Evolutionary conservation across 495 filamentous ascomycete species (phyloP), one percentile per base, ranked within the genome.

Genomic region (Talaromyces stipitatus): DNA sequence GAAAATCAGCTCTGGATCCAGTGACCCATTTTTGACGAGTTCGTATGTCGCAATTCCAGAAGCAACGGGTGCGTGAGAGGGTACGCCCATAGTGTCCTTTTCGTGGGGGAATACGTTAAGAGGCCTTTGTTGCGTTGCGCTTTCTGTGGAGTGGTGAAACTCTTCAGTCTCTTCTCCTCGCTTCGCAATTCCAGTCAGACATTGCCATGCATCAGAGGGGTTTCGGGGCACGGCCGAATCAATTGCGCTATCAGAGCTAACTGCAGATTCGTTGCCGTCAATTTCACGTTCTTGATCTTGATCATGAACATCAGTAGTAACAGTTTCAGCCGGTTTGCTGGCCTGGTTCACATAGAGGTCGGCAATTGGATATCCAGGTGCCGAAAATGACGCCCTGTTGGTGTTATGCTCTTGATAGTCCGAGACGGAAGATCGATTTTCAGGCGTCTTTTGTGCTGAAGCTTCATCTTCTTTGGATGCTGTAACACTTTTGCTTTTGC

Each of bases 161-260:
- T 46, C 23, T 22, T 41, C 54, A 45, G 36, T 27, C 26, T 28
- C 53, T 16, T 66, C 48, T 9, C 64, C 64, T 50, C 72, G 62
- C 36, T 73, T 75, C 48, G 72, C 67, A 23, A 72, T 71, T 24
- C 65, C 72, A 16, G 72, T 75, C 46, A 78, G 53, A 55, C 73
- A 75, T 59, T 78, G 75, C 75, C 75, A 78, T 24, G 75, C 75
- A 59, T 78, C 75, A 4, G 75, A 78, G 1, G 75, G 75, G 28
- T 77, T 78, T 20, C 69, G 69, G 22, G 75, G 75, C 0, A 78
- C 72, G 1, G 69, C 68, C 20, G 55, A 36, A 18, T 50, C 48
- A 22, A 61, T 51, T 4, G 55, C 48, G 24, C 59, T 61, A 30
- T 61, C 59, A 12, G 64, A 67, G 41, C 74, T 76, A 6, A 72